Percentiles rank a stretch among this genome's conserved stretches.
These are phyloP conservation scores for Aspergillus sp. DNA, from an alignment of 2,329 filamentous ascomycete genomes.

Conservation along the genomic window DNA sequence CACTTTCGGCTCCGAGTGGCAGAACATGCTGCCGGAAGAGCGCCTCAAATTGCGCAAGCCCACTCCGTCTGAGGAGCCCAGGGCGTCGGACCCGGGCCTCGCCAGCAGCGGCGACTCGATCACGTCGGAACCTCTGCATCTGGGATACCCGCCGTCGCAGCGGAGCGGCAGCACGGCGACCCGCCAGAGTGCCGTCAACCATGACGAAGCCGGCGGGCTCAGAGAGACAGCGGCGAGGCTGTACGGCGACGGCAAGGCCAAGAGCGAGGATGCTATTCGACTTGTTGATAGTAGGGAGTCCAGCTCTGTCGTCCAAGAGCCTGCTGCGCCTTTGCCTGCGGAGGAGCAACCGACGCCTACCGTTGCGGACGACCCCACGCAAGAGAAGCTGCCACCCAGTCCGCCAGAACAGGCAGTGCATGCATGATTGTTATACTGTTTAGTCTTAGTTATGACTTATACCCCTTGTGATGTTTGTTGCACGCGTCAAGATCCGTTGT, in stretches of 20 bases:
- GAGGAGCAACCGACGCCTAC: conserved; percentile 8
- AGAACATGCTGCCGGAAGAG: conserved; percentile 72
- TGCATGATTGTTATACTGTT: conserved; percentile 18
- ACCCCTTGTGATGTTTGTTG: conserved; percentile 9
- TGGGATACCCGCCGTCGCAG: conserved; percentile 58
- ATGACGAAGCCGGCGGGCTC: conserved; percentile 22
- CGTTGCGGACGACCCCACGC: conserved; percentile 12
- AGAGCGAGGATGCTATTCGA: conserved; percentile 8
- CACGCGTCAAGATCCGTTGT: neutral
- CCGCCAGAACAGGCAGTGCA: conserved; percentile 26
- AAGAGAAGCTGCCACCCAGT: conserved; percentile 19
- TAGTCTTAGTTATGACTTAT: conserved; percentile 12
- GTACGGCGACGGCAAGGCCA: conserved; percentile 8
- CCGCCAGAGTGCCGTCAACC: conserved; percentile 50
- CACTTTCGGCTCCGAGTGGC: conserved; percentile 90
- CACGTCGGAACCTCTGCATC: conserved; percentile 18
- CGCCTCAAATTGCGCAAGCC: conserved; percentile 62
- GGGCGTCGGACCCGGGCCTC: conserved; percentile 30
- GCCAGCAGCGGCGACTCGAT: conserved; percentile 27
- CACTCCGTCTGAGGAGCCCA: conserved; percentile 37
- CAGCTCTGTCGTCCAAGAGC: conserved; percentile 2
- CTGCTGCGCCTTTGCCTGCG: neutral
- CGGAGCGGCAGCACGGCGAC: conserved; percentile 67
- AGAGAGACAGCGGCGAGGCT: conserved; percentile 21
- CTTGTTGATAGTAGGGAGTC: conserved; percentile 2